Conservation (phyloP, 2,329 filamentous ascomycete species). For the Penicillium sp. region DNA sequence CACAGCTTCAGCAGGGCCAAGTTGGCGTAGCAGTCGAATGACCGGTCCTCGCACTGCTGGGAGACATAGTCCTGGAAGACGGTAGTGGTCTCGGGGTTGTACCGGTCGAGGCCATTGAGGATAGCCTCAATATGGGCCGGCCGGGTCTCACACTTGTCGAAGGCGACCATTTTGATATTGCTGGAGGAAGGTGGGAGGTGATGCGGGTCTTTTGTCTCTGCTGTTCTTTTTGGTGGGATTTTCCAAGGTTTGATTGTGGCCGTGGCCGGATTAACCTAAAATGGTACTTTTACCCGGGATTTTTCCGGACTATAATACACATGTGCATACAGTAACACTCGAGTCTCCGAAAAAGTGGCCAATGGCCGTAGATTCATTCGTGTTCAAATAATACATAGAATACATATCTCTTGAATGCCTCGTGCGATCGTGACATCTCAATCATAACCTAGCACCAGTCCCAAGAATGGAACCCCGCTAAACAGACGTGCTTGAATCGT, state of each 20-base stretch:
- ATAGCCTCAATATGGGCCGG: constrained; percentile 90
- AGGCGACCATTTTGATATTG: constrained; percentile 45
- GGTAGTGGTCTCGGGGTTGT: constrained; percentile 95
- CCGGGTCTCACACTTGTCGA: constrained; percentile 88
- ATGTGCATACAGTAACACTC: neutral
- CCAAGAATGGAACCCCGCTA: neutral
- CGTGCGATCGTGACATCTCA: constrained; percentile 17
- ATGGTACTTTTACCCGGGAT: constrained; percentile 14
- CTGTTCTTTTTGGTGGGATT: constrained; percentile 31
- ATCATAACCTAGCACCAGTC: constrained; percentile 8
- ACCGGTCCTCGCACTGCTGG: constrained; percentile 92
- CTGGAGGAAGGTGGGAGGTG: constrained; percentile 20
- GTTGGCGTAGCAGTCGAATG: constrained; percentile 95
- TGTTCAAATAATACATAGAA: constrained; percentile 28
- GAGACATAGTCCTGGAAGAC: constrained; percentile 92
- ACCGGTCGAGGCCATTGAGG: constrained; percentile 94
- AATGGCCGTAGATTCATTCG: constrained; percentile 11
- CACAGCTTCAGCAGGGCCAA: constrained; percentile 95
- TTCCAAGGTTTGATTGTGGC: constrained; percentile 28
- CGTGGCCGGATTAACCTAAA: constrained; percentile 20
- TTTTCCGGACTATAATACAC: constrained; percentile 14
- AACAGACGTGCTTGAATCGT: neutral
- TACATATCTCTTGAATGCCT: constrained; percentile 26
- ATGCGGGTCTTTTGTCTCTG: constrained; percentile 25
- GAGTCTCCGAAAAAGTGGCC: neutral